Base-by-base conservation (phyloP, 805 yeast species). In the Debaryomyces maramus region DNA sequence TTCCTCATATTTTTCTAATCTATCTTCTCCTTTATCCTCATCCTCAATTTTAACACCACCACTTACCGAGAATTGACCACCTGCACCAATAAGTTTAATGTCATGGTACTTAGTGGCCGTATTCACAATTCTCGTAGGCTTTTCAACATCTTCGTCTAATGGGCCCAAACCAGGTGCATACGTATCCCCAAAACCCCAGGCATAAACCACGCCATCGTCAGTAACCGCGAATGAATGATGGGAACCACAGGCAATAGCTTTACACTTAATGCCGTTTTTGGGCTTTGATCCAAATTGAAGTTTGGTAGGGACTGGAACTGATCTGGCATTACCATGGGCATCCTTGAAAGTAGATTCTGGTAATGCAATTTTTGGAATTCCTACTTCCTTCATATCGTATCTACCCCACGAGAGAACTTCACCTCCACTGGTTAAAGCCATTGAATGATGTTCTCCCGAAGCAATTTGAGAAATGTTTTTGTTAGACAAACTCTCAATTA, bases 111-210 rank as follows among this genome's bases (percentile, higher is more conserved):
- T 85, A 0, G 97, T 89, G 2, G 99, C 99, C 3, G 98, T 93
- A 61, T 95, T 93, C 51, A 82, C 80, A 53, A 93, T 88, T 61
- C 91, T 78, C 0, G 97, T 86, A 32, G 99, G 99, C 15, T 70
- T 70, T 38, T 81, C 95, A 39, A 88, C 85, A 60, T 93, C 98
- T 34, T 78, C 87, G 34, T 88, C 97, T 26, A 86, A 82, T 14
- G 89, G 90, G 6, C 99, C 99, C 44, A 89, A 81, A 9, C 99
- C 99, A 22, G 91, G 83, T 14, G 96, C 99, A 63, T 88, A 93
- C 1, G 97, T 90, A 50, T 91, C 98, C 32, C 95, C 97, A 59
- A 90, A 93, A 1, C 99, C 99, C 99, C 99, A 93, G 1, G 97
- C 79, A 67, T 81, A 93, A 1, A 81, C 86, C 37, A 86, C 68